A percentile compares a stretch with the other conserved stretches of the same genome.
phyloP scores from a whole-genome alignment of 2,329 filamentous ascomycete genomes.

The Taxawa tesnikishii region DNA sequence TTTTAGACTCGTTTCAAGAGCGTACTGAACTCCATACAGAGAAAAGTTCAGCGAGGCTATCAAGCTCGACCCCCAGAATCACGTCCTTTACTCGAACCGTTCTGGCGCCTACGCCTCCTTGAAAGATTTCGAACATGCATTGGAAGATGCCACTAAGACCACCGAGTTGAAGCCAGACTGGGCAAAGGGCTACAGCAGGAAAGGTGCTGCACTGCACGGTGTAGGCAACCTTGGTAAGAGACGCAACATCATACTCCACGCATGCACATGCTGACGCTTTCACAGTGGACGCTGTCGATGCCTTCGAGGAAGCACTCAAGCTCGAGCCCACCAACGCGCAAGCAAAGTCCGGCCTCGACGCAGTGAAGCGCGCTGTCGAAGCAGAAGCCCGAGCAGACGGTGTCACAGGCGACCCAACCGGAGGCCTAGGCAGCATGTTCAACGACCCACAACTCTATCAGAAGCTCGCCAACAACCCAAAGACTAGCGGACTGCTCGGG shows the following conservation, averaged over 20 bases:
- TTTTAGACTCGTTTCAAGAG: constrained; percentile 6
- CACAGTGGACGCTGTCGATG: constrained; percentile 64
- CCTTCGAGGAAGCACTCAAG: constrained; percentile 91
- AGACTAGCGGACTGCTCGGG: constrained; percentile 70
- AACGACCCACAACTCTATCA: constrained; percentile 79
- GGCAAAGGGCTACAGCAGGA: constrained; percentile 92
- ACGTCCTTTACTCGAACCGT: constrained; percentile 96
- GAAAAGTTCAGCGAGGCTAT: constrained; percentile 94
- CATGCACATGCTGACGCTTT: constrained; percentile 4
- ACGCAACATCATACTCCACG: too few species aligned
- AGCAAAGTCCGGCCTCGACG: constrained; percentile 75
- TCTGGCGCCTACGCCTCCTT: constrained; percentile 81
- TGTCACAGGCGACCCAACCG: constrained; percentile 51
- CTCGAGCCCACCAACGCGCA: constrained; percentile 83
- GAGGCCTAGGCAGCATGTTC: constrained; percentile 84
- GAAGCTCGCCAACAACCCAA: constrained; percentile 89
- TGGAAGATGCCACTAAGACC: constrained; percentile 85
- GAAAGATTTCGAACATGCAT: constrained; percentile 71
- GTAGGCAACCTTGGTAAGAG: constrained; percentile 62
- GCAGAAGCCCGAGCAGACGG: constrained; percentile 55
- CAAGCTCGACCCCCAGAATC: constrained; percentile 73
- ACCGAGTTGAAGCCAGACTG: constrained; percentile 94
- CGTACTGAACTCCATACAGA: constrained; percentile 35
- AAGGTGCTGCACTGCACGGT: constrained; percentile 83
- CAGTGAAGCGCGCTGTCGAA: constrained; percentile 81